These are phyloP conservation scores for Datisca glomerata DNA, from an alignment of 306 rosid genomes.

Conservation along the genomic window DNA sequence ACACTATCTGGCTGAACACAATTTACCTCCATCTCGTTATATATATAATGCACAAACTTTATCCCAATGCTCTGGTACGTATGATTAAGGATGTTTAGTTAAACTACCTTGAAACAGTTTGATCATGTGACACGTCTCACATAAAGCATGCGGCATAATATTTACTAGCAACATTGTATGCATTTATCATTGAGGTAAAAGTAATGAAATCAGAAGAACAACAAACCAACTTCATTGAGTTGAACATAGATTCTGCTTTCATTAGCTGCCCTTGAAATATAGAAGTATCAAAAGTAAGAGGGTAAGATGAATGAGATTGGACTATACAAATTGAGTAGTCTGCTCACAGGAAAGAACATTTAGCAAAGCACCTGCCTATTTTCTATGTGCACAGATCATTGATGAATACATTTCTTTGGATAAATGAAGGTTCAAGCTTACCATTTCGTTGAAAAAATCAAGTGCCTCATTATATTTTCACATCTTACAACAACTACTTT, in stretches of 20 bases:
- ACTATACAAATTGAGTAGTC: slow-evolving; percentile 5
- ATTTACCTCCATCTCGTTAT: slow-evolving; percentile 65
- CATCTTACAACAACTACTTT: slow-evolving; percentile 85
- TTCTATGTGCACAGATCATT: slow-evolving; percentile 64
- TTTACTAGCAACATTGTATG: slow-evolving; percentile 59
- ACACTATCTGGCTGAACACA: slow-evolving; percentile 54
- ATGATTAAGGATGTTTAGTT: neutral
- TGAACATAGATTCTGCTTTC: slow-evolving; percentile 72
- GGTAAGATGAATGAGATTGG: slow-evolving; percentile 4
- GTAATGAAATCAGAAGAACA: slow-evolving; percentile 61
- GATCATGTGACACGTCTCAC: neutral
- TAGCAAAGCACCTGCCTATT: slow-evolving; percentile 42
- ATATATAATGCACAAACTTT: slow-evolving; percentile 48
- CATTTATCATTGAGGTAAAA: slow-evolving; percentile 79
- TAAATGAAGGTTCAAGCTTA: slow-evolving; percentile 45
- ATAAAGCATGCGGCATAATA: no score
- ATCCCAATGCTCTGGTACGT: slow-evolving; percentile 70
- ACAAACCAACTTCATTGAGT: slow-evolving; percentile 50
- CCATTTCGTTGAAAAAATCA: slow-evolving; percentile 51
- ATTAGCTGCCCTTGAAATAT: slow-evolving; percentile 45
- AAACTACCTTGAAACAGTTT: neutral
- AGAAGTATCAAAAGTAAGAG: slow-evolving; percentile 7
- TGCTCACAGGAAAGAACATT: slow-evolving; percentile 10
- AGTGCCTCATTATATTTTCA: slow-evolving; percentile 66
- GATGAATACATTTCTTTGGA: slow-evolving; percentile 77